Percentiles rank a stretch among this genome's conserved stretches.
Conservation (phyloP, 495 filamentous ascomycete genomes). For the Penicillium waksmanii region DNA sequence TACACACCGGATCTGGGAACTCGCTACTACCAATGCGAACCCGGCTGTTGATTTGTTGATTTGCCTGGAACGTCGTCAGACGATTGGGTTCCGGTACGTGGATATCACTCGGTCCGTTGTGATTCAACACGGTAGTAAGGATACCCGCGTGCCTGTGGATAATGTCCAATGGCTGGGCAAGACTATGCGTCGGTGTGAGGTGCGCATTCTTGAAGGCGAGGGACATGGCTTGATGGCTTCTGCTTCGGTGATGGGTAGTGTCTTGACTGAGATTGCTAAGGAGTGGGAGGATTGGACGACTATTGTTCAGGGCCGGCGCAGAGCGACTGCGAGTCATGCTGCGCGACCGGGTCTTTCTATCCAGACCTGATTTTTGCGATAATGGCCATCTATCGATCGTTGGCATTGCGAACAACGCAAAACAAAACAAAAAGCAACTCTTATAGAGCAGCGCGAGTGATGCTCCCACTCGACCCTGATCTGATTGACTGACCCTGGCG, state of each 20-base stretch:
- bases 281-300: conserved; percentile 96
- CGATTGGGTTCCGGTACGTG: conserved; percentile 95
- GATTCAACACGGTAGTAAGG: conserved; percentile 91
- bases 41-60: conserved; percentile 91
- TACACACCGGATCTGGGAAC: conserved; percentile 90
- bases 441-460: not conserved
- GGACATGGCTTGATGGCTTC: conserved; percentile 97
- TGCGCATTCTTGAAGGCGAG: conserved; percentile 87
- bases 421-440: not conserved
- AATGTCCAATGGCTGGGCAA: conserved; percentile 95
- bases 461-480: not conserved
- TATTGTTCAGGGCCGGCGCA: conserved; percentile 57
- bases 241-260: conserved; percentile 86
- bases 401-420: not conserved
- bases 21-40: conserved; percentile 91
- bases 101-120: conserved; percentile 89
- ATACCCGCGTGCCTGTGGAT: conserved; percentile 90
- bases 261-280: conserved; percentile 87
- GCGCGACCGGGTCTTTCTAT: conserved; percentile 29
- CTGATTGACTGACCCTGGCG: conserved; percentile 15
- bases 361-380: conserved; percentile 10
- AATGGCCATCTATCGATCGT: not conserved
- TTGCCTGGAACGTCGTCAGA: conserved; percentile 86
- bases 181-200: conserved; percentile 90
- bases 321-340: conserved; percentile 31